Evolutionary conservation across 371 early-diverging fungal species (phyloP).

Genomic region (Mortierella sp.): DNA sequence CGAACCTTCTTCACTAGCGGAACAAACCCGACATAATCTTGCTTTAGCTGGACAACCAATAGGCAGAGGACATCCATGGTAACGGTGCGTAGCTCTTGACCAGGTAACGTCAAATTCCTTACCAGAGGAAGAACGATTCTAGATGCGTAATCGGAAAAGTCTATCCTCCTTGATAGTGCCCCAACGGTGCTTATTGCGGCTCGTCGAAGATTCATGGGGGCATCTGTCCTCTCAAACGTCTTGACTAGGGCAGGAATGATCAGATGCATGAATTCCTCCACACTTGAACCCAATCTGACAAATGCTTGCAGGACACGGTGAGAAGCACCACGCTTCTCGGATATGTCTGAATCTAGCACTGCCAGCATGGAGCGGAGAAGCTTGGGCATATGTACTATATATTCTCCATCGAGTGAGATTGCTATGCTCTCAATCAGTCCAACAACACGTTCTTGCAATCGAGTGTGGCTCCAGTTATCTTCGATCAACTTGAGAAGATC

Average conservation of each 20-base stretch:
- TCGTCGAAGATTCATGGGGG: conserved; percentile 74
- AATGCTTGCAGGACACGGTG: conserved; percentile 88
- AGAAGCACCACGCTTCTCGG: conserved; percentile 80
- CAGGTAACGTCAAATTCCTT: conserved; percentile 75
- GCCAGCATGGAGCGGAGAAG: conserved; percentile 74
- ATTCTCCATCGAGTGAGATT: conserved; percentile 88
- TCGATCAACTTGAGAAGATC: conserved; percentile 86
- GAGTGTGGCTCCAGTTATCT: conserved; percentile 83
- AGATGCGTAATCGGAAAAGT: conserved; percentile 91
- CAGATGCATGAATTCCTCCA: conserved; percentile 95
- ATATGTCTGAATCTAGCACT: conserved; percentile 85
- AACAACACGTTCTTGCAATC: conserved; percentile 86
- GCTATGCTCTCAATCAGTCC: conserved; percentile 90
- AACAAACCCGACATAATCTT: conserved; percentile 91
- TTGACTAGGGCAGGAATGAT: conserved; percentile 90
- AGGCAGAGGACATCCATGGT: conserved; percentile 89
- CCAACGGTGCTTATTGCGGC: conserved; percentile 86
- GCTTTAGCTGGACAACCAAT: conserved; percentile 86
- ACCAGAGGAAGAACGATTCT: conserved; percentile 92
- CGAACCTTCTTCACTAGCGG: conserved; percentile 87
- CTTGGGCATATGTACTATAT: conserved; percentile 84
- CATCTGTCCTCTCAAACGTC: conserved; percentile 83
- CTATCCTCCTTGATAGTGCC: conserved; percentile 82
- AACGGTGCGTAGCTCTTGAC: conserved; percentile 72
- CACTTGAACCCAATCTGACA: conserved; percentile 85